phyloP scores from a whole-genome alignment of 495 filamentous ascomycete genomes.

The Aspergillus kassunensis region DNA sequence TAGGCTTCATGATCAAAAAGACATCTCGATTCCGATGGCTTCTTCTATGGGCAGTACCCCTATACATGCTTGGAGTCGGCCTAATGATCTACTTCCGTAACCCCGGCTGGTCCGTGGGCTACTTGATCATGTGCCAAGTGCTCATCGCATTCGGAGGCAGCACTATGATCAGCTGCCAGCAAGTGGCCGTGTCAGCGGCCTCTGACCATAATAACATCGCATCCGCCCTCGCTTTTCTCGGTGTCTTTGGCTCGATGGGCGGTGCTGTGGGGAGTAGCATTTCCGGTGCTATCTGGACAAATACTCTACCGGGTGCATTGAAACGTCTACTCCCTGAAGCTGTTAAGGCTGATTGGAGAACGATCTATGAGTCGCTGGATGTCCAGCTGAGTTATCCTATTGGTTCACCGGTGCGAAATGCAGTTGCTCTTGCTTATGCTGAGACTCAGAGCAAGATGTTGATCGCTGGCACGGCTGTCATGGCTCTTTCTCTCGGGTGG shows the following conservation, averaged over 20 bases:
- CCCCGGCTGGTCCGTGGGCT: constrained; percentile 52
- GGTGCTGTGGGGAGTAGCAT: constrained; percentile 64
- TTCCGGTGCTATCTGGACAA: constrained; percentile 64
- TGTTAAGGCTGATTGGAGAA: constrained; percentile 29
- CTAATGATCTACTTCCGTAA: constrained; percentile 67
- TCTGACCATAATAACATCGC: constrained; percentile 63
- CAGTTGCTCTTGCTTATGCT: constrained; percentile 55
- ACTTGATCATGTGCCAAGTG: constrained; percentile 69
- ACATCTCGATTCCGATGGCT: constrained; percentile 54
- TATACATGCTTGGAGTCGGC: constrained; percentile 54
- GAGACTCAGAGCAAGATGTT: constrained; percentile 53
- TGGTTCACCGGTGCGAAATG: constrained; percentile 47
- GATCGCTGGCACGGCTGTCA: constrained; percentile 44
- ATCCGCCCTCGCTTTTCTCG: constrained; percentile 58
- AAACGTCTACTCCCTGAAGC: constrained; percentile 51
- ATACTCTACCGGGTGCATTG: constrained; percentile 54
- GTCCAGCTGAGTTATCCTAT: constrained; percentile 50
- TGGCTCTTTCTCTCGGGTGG: constrained; percentile 43
- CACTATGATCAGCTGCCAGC: constrained; percentile 57
- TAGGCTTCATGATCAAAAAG: constrained; percentile 49
- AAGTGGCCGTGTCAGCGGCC: constrained; percentile 66
- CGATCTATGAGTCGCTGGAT: constrained; percentile 51
- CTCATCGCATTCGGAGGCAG: constrained; percentile 64
- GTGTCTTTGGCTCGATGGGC: constrained; percentile 60
- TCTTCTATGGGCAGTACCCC: constrained; percentile 49